Conservation (phyloP, 108 stramenopile genomes). For the Conticribra guillardii region DNA sequence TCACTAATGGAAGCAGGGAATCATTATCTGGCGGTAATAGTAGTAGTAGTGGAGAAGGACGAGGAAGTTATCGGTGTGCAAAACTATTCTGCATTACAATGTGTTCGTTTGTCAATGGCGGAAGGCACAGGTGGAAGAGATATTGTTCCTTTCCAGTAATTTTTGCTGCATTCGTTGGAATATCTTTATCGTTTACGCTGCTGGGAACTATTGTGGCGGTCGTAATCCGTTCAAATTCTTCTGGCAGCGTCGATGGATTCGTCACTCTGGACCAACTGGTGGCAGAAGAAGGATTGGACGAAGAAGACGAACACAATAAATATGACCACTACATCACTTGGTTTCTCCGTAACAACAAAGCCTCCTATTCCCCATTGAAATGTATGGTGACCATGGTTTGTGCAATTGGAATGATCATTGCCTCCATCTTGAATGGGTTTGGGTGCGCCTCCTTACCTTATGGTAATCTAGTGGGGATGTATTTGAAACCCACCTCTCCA, state of each 20-base stretch:
- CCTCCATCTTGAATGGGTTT: constrained; percentile 78
- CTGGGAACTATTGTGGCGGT: constrained; percentile 48
- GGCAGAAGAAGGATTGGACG: too few relatives aligned
- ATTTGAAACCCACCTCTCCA: constrained; percentile 58
- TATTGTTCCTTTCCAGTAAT: constrained; percentile 10
- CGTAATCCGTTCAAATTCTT: constrained; percentile 34
- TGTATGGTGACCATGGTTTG: constrained; percentile 64
- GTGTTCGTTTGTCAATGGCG: too few relatives aligned
- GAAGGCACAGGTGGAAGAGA: constrained; percentile 5
- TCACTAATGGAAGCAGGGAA: background rate
- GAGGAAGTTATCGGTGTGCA: too few relatives aligned
- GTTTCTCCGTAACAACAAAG: background rate
- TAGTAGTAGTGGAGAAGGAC: too few relatives aligned
- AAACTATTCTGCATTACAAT: too few relatives aligned
- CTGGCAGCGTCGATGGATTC: background rate
- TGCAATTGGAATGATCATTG: constrained; percentile 65
- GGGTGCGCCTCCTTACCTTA: constrained; percentile 81
- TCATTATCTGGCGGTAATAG: too few relatives aligned
- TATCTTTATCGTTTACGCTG: constrained; percentile 9
- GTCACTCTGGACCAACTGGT: too few relatives aligned
- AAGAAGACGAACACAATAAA: background rate
- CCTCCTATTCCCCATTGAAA: constrained; percentile 20
- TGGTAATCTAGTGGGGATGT: constrained; percentile 66
- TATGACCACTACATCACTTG: background rate
- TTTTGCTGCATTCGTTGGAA: background rate